Conservation (phyloP, 257 asterid genomes). For the Nicotiana otophora region DNA sequence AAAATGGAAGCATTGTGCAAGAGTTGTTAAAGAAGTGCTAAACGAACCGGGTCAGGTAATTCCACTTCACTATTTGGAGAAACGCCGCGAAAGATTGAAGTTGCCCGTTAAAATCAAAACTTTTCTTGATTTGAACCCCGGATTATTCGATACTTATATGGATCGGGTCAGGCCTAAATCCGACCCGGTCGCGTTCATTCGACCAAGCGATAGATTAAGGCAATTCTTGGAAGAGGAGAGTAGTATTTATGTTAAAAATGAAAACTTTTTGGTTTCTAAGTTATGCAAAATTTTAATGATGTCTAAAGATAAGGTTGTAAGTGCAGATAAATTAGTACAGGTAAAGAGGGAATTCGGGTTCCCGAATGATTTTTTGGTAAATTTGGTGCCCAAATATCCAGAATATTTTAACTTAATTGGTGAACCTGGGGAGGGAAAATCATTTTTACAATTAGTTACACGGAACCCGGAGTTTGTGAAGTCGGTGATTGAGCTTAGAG, state of each 20-base stretch:
- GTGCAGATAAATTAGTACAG: constrained; percentile 63
- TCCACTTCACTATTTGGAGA: constrained; percentile 58
- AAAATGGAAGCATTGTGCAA: constrained; percentile 68
- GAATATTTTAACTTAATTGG: constrained; percentile 59
- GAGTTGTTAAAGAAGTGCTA: constrained; percentile 72
- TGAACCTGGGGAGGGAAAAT: constrained; percentile 59
- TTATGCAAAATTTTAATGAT: constrained; percentile 82
- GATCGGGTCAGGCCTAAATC: constrained; percentile 73
- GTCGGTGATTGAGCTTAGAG: constrained; percentile 65
- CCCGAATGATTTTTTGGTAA: constrained; percentile 70
- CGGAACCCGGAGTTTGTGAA: constrained; percentile 50
- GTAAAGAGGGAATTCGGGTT: constrained; percentile 94
- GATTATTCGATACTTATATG: constrained; percentile 51
- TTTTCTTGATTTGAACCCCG: constrained; percentile 62
- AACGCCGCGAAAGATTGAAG: constrained; percentile 75
- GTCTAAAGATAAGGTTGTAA: constrained; percentile 56
- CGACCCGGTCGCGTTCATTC: constrained; percentile 47
- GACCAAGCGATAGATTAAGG: constrained; percentile 48
- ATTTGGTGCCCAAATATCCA: constrained; percentile 60
- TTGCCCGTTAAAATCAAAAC: constrained; percentile 34
- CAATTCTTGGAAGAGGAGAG: constrained; percentile 60
- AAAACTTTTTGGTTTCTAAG: constrained; percentile 51
- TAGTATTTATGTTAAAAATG: constrained; percentile 41
- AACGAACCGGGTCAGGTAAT: constrained; percentile 93
- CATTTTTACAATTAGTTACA: constrained; percentile 54